Base-by-base conservation (phyloP, 192 early-diverging fungal genomes). In the Geranomyces michiganensis region DNA sequence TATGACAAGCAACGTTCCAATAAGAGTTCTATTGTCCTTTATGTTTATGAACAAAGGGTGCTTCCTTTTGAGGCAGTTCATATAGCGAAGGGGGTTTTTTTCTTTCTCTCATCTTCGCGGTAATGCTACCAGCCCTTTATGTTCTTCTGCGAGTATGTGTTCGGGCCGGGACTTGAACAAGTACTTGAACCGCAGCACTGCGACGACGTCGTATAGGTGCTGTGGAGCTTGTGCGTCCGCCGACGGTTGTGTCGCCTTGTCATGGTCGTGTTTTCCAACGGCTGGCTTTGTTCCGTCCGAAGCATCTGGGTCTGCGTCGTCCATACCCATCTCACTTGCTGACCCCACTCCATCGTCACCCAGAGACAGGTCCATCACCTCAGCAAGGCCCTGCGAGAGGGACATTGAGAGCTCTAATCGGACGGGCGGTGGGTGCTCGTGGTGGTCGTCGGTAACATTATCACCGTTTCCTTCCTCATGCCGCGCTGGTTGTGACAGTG, bases 111-210 rank as follows among this genome's bases (percentile, higher is more conserved):
- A 41, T 41, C 36, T 41, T 41, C 36, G 36, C 36, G 36, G 36
- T 10, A 74, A 74, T 6, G 51, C 66, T 22, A 15, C 68, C 66
- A 74, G 24, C 10, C 73, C 73, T 31, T 55, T 63, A 45, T 68
- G 46, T 36, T 74, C 48, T 30, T 74, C 65, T 43, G 61, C 63
- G 27, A 74, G 47, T 33, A 74, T 26, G 62, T 74, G 56, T 22
- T 75, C 67, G 7, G 74, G 74, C 29, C 74, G 22, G 1, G 48
- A 15, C 30, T 75, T 75, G 62, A 75, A 75, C 24, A 70, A 10
- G 55, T 75, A 75, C 26, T 75, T 75, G 53, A 62, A 65, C 22
- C 67, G 43, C 19, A 75, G 4, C 14, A 75, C 36, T 21, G 74
- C 63, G 12, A 70, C 62, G 19, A 70, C 74, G 14, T 75, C 68